Evolutionary conservation across 306 rosid genomes (phyloP).

Genomic region (Glycyrrhiza uralensis): DNA sequence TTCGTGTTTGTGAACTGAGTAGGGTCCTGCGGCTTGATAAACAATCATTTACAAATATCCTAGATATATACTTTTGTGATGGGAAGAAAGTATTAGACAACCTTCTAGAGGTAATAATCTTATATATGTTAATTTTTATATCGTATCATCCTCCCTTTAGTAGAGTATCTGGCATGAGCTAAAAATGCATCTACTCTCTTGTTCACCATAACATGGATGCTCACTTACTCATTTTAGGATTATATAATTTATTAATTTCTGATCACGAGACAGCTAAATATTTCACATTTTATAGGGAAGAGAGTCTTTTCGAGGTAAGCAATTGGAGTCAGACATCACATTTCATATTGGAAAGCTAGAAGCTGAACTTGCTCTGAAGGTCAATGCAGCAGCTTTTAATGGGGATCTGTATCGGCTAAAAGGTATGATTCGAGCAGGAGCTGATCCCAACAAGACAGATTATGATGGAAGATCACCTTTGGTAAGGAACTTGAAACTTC

Average conservation of each 20-base stretch:
- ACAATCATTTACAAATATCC: constrained; percentile 78
- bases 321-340: constrained; percentile 84
- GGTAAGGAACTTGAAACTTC: constrained; percentile 45
- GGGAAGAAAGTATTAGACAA: constrained; percentile 89
- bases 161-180: neutral
- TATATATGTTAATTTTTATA: neutral
- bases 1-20: constrained; percentile 80
- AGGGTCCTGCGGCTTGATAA: constrained; percentile 92
- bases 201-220: constrained; percentile 15
- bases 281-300: constrained; percentile 52
- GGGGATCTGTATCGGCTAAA: constrained; percentile 83
- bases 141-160: neutral
- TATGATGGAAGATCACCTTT: constrained; percentile 97
- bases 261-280: neutral
- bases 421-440: constrained; percentile 85
- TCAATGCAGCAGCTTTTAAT: constrained; percentile 69
- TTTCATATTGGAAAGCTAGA: constrained; percentile 92
- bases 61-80: constrained; percentile 82
- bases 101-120: constrained; percentile 74
- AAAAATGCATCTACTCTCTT: neutral
- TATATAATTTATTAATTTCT: neutral
- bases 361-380: constrained; percentile 91
- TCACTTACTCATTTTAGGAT: constrained; percentile 6
- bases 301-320: constrained; percentile 63
- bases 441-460: constrained; percentile 86